Evolutionary conservation across 768 basidiomycete species (phyloP).

Genomic region (Podaxis mareebaensis): DNA sequence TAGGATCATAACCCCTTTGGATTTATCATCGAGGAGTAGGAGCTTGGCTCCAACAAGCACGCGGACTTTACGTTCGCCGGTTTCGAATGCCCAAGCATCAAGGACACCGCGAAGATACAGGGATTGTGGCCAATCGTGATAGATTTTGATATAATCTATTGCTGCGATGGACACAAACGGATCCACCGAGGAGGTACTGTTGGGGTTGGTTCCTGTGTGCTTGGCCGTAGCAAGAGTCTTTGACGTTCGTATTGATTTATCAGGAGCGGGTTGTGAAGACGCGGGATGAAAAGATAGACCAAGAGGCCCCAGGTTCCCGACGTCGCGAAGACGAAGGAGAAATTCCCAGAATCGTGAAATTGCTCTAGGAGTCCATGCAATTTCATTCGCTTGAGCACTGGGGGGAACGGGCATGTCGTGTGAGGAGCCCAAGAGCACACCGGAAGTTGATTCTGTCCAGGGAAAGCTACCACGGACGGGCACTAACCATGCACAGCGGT

Average conservation of each 20-base stretch:
- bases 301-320: constrained; percentile 7
- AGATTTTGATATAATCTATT: constrained; percentile 58
- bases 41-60: constrained; percentile 49
- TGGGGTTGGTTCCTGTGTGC: not conserved
- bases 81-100: constrained; percentile 47
- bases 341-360: constrained; percentile 4
- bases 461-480: constrained; percentile 7
- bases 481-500: constrained; percentile 11
- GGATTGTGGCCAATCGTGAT: constrained; percentile 52
- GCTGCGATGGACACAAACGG: constrained; percentile 23
- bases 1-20: constrained; percentile 45
- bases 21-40: constrained; percentile 47
- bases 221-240: not conserved
- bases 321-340: constrained; percentile 3
- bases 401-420: not conserved
- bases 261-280: not conserved
- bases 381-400: not conserved
- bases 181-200: not conserved
- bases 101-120: constrained; percentile 51
- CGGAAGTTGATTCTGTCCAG: constrained; percentile 7
- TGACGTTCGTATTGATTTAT: not conserved
- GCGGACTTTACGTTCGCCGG: constrained; percentile 35
- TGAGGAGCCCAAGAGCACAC: not conserved
- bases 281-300: constrained; percentile 10
- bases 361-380: constrained; percentile 7